Evolutionary conservation across 306 rosid species (phyloP).

Genomic region (Gastrolobium bilobum): DNA sequence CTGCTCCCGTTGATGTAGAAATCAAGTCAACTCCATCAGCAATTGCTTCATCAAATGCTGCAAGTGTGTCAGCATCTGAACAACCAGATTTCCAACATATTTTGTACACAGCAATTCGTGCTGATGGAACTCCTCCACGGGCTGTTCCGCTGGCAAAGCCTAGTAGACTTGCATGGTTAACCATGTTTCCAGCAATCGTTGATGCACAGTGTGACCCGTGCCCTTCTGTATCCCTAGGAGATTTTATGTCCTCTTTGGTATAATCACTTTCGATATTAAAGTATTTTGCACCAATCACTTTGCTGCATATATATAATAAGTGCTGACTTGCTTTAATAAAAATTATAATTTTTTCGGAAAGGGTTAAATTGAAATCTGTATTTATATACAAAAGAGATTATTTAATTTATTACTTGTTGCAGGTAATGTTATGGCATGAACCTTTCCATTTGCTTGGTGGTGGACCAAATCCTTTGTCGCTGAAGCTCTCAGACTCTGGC

Average conservation of each 20-base stretch:
- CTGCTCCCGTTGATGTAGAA: constrained; percentile 50
- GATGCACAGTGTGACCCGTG: constrained; percentile 70
- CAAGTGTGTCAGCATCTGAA: constrained; percentile 49
- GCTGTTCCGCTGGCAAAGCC: constrained; percentile 60
- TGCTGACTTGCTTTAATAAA: too few relatives aligned
- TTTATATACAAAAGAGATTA: too few relatives aligned
- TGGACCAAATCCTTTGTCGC: constrained; percentile 55
- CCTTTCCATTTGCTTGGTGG: constrained; percentile 79
- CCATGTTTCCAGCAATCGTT: constrained; percentile 58
- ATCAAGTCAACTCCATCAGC: constrained; percentile 67
- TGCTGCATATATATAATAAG: constrained; percentile 40
- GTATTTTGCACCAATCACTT: constrained; percentile 64
- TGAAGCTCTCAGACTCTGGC: constrained; percentile 66
- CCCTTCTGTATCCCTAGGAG: constrained; percentile 59
- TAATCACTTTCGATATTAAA: constrained; percentile 4
- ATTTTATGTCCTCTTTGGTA: background rate
- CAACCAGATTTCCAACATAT: constrained; percentile 58
- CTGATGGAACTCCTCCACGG: constrained; percentile 63
- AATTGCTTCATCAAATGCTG: constrained; percentile 69
- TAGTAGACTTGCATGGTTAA: constrained; percentile 51
- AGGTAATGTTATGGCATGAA: constrained; percentile 52
- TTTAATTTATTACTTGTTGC: constrained; percentile 58
- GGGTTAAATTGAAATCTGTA: too few relatives aligned
- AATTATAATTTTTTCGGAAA: too few relatives aligned
- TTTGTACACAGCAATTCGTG: constrained; percentile 70